Evolutionary conservation across 345 rosid genomes (phyloP).

Genomic region (Durio zibethinus): DNA sequence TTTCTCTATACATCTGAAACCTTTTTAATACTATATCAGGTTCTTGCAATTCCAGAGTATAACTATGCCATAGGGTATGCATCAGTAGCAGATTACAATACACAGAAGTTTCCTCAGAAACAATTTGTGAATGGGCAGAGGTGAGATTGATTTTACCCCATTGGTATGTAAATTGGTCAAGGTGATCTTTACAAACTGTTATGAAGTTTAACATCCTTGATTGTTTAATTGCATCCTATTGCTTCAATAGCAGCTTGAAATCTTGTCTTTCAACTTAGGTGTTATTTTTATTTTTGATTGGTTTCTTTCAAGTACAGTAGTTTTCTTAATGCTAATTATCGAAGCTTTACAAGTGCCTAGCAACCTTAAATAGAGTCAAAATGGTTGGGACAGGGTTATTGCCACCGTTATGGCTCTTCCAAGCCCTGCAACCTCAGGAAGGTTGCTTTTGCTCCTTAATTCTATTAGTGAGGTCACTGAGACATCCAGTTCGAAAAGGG

Average conservation of each 20-base stretch:
- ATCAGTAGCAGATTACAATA: conserved; percentile 75
- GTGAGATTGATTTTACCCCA: conserved; percentile 29
- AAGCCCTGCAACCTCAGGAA: conserved; percentile 56
- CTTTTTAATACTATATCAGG: conserved; percentile 45
- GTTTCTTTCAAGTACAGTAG: conserved; percentile 1
- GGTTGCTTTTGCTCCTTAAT: conserved; percentile 83
- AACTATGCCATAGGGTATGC: conserved; percentile 78
- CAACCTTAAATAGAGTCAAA: background rate
- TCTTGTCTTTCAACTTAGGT: background rate
- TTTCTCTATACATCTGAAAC: conserved; percentile 23
- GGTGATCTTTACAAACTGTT: background rate
- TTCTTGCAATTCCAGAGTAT: conserved; percentile 79
- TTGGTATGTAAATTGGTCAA: background rate
- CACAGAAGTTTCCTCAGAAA: conserved; percentile 61
- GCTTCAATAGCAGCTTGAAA: background rate
- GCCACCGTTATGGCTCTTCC: conserved; percentile 75
- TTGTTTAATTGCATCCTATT: background rate
- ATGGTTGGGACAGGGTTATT: conserved; percentile 52
- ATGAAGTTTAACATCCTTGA: background rate
- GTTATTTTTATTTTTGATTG: conserved; percentile 1
- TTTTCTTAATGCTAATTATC: background rate
- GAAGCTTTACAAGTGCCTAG: conserved; percentile 6
- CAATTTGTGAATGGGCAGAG: conserved; percentile 76
- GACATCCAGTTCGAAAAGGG: conserved; percentile 70
- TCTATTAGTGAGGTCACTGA: conserved; percentile 50